Conservation (phyloP, 192 early-diverging fungal species). For the Gamsiella multidivaricata region DNA sequence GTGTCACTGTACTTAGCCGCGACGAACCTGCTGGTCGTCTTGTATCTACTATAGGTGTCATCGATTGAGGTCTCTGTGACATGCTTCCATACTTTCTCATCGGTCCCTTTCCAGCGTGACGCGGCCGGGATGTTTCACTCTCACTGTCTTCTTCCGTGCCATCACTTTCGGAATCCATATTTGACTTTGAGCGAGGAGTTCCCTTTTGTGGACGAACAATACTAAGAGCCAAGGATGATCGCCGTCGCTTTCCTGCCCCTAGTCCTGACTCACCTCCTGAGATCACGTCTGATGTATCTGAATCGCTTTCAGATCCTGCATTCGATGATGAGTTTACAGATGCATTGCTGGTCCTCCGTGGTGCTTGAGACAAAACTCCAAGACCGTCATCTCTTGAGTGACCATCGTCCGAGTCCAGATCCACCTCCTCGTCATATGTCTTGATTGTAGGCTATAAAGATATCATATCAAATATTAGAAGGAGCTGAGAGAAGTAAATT, state of each 20-base stretch:
- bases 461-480: no score
- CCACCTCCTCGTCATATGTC: slow-evolving; percentile 77
- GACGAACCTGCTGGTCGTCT: not conserved
- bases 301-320: slow-evolving; percentile 34
- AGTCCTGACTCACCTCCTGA: slow-evolving; percentile 28
- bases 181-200: slow-evolving; percentile 5
- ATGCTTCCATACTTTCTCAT: slow-evolving; percentile 45
- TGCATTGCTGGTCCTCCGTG: slow-evolving; percentile 27
- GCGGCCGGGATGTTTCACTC: slow-evolving; percentile 12
- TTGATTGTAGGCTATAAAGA: slow-evolving; percentile 72
- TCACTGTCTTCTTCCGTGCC: slow-evolving; percentile 32
- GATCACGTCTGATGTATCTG: slow-evolving; percentile 25
- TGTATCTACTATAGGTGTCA: not conserved
- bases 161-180: slow-evolving; percentile 35
- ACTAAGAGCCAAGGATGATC: slow-evolving; percentile 39
- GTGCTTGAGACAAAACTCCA: slow-evolving; percentile 4
- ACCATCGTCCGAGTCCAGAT: slow-evolving; percentile 66
- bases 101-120: slow-evolving; percentile 42
- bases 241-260: slow-evolving; percentile 38
- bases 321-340: slow-evolving; percentile 31
- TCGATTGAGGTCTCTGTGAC: slow-evolving; percentile 21
- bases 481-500: not conserved
- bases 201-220: slow-evolving; percentile 32
- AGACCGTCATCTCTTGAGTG: slow-evolving; percentile 11
- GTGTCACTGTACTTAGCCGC: not conserved